Percentiles rank a stretch among this genome's conserved stretches.
These are phyloP conservation scores for Leucosporidium yakuticum DNA, from an alignment of 768 basidiomycete species.

Conservation along the genomic window DNA sequence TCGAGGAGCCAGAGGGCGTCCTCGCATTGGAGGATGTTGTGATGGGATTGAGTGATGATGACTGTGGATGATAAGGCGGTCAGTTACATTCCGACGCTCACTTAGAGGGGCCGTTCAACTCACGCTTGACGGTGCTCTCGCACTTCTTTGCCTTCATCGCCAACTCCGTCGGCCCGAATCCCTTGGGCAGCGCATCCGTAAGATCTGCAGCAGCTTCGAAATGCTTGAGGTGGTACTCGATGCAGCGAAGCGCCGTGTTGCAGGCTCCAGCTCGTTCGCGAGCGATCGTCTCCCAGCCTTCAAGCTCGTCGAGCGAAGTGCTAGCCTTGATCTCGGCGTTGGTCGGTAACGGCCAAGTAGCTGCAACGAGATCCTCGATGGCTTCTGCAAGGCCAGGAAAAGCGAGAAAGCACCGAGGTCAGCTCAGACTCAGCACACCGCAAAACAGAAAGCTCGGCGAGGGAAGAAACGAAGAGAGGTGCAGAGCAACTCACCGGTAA, in stretches of 20 bases:
- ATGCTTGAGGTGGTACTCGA: slow-evolving; percentile 29
- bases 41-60: slow-evolving; percentile 25
- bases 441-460: too few species aligned
- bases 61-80: neutral
- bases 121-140: slow-evolving; percentile 1
- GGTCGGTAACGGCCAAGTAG: neutral
- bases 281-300: slow-evolving; percentile 21
- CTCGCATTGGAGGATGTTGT: slow-evolving; percentile 29
- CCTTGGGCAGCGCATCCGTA: neutral
- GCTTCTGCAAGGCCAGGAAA: neutral
- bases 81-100: neutral
- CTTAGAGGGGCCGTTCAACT: neutral
- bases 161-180: neutral
- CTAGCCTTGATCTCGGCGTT: neutral
- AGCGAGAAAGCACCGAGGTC: too few species aligned
- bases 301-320: slow-evolving; percentile 11
- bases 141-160: neutral
- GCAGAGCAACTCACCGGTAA: slow-evolving; percentile 14
- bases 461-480: neutral
- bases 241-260: slow-evolving; percentile 19
- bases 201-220: slow-evolving; percentile 16
- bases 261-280: slow-evolving; percentile 17
- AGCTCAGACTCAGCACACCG: too few species aligned
- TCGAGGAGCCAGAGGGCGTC: slow-evolving; percentile 30
- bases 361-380: neutral